Conservation (phyloP, 2,329 filamentous ascomycete genomes). For the Fusarium sp. region DNA sequence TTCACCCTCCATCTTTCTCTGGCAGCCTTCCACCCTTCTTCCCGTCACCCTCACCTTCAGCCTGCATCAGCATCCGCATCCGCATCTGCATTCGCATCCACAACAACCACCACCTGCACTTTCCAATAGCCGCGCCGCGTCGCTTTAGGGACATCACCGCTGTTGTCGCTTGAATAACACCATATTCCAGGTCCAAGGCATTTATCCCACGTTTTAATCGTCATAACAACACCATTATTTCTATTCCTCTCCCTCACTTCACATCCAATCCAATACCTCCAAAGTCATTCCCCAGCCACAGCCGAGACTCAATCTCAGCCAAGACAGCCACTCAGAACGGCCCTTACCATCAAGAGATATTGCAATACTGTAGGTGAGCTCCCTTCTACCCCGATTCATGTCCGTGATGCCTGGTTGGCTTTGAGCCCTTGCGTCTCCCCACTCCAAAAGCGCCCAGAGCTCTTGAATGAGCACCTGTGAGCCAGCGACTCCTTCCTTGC, state of each 20-base stretch:
- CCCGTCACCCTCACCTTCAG: neutral
- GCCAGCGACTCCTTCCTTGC: conserved; percentile 26
- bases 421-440: conserved; percentile 34
- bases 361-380: conserved; percentile 27
- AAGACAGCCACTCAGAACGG: conserved; percentile 25
- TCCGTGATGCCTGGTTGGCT: conserved; percentile 32
- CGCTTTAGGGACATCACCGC: conserved; percentile 3
- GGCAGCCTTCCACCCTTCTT: conserved; percentile 12
- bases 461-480: conserved; percentile 17
- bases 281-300: conserved; percentile 39
- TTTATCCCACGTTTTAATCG: neutral
- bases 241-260: neutral
- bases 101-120: conserved; percentile 26
- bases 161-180: conserved; percentile 6
- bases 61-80: neutral
- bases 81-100: conserved; percentile 5
- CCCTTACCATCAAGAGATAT: conserved; percentile 30
- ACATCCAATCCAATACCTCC: conserved; percentile 27
- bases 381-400: conserved; percentile 27
- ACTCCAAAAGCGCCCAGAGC: conserved; percentile 39
- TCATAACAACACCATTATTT: neutral
- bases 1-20: neutral
- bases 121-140: conserved; percentile 18
- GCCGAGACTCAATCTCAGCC: conserved; percentile 29
- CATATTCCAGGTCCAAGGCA: too few relatives aligned